Percentiles rank a stretch among this genome's conserved stretches.
These are phyloP conservation scores for Neurospora discreta DNA, from an alignment of 495 filamentous ascomycete species.

Conservation along the genomic window DNA sequence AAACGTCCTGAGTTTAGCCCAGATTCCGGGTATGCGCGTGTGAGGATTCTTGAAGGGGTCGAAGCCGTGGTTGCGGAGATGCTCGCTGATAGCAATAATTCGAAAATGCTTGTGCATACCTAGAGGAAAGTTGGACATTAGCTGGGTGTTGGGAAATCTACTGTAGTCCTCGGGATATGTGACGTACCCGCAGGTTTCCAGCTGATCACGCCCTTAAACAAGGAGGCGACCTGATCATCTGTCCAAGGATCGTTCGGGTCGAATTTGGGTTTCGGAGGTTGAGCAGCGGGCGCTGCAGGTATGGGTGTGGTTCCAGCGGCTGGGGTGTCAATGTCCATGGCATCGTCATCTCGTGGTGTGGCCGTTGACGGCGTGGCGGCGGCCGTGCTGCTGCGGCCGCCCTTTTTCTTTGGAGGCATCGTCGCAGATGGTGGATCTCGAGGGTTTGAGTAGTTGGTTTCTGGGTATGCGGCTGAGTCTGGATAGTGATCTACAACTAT, in stretches of 20 bases:
- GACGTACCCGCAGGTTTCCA: conserved; percentile 86
- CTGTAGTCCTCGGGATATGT: background rate
- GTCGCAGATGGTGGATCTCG: background rate
- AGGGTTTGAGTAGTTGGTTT: background rate
- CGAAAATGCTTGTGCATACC: conserved; percentile 98
- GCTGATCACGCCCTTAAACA: conserved; percentile 79
- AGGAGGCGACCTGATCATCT: conserved; percentile 82
- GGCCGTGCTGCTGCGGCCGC: conserved; percentile 25
- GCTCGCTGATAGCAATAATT: conserved; percentile 79
- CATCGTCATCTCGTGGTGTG: conserved; percentile 38
- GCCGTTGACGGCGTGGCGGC: conserved; percentile 23
- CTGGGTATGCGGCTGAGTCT: background rate
- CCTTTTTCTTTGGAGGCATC: conserved; percentile 72
- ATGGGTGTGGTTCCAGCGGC: conserved; percentile 32
- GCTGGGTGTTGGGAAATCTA: background rate
- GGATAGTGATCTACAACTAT: background rate
- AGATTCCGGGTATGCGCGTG: conserved; percentile 81
- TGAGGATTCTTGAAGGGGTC: conserved; percentile 56
- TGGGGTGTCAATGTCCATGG: conserved; percentile 41
- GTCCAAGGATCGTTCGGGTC: conserved; percentile 71
- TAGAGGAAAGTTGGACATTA: conserved; percentile 22
- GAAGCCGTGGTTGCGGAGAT: conserved; percentile 79
- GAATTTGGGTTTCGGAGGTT: conserved; percentile 9
- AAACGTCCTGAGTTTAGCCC: conserved; percentile 70
- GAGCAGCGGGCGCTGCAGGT: conserved; percentile 19